Percentiles rank a stretch among this genome's conserved stretches.
These are phyloP conservation scores for Trichoderma polysporum DNA, from an alignment of 2,329 filamentous ascomycete species.

Conservation along the genomic window DNA sequence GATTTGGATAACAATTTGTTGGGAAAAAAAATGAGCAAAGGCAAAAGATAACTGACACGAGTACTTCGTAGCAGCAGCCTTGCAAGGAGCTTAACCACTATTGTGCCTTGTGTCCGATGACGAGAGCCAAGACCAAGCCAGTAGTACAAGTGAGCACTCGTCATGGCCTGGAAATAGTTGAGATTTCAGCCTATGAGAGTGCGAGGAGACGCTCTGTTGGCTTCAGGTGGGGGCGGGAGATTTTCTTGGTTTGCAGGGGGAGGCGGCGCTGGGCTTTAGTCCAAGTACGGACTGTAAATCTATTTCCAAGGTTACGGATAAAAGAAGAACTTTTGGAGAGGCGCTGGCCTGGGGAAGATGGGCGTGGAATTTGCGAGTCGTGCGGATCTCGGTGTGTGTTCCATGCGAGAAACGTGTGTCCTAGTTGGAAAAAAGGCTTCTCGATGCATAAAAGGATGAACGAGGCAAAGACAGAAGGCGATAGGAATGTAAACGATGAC, in stretches of 20 bases:
- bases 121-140: slow-evolving; percentile 1
- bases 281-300: not conserved
- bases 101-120: slow-evolving; percentile 4
- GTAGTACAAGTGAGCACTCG: not conserved
- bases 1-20: not conserved
- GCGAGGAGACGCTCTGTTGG: not conserved
- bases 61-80: not conserved
- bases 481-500: not conserved
- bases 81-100: not conserved
- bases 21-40: not conserved
- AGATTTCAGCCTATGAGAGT: not conserved
- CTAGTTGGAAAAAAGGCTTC: not conserved
- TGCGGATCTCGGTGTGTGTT: too few relatives aligned
- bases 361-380: too few relatives aligned
- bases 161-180: not conserved
- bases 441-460: not conserved
- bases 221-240: slow-evolving; percentile 11
- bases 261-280: not conserved
- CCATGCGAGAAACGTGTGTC: not conserved
- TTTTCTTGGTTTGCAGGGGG: not conserved
- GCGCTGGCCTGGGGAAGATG: not conserved
- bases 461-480: not conserved
- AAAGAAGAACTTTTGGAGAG: slow-evolving; percentile 6
- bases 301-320: not conserved
- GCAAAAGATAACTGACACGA: not conserved